Evolutionary conservation across 2,329 filamentous ascomycete species (phyloP), one percentile per base, ranked within the genome.

Genomic region (Scleromitrula shiraiana): DNA sequence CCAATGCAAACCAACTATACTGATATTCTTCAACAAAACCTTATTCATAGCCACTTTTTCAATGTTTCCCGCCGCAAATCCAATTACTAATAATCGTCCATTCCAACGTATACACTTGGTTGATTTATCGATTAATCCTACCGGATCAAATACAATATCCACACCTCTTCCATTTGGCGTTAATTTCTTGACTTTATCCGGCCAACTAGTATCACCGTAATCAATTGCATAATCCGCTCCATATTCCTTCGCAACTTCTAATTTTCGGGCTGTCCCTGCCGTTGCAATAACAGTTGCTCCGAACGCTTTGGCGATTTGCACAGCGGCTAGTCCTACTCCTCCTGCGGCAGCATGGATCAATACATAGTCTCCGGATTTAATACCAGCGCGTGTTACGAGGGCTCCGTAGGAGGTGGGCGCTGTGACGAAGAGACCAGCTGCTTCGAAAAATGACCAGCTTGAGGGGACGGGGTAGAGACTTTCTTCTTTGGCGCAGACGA

Each of bases 21-120:
- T 84, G 54, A 96, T 91, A 65, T 96, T 96, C 76, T 96, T 97
- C 57, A 97, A 70, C 53, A 96, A 68, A 22, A 96, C 88, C 66
- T 91, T 83, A 67, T 97, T 97, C 71, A 94, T 81, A 10, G 89
- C 85, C 35, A 97, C 80, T 70, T 93, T 94, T 68, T 97, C 91
- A 57, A 96, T 95, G 42, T 73, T 74, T 0, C 88, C 88, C 0
- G 82, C 86, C 0, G 90, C 89, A 63, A 96, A 97, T 0, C 91
- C 91, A 56, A 97, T 83, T 5, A 97, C 80, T 36, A 96, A 69
- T 47, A 97, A 75, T 10, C 90, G 77, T 1, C 87, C 91, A 65
- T 95, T 95, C 90, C 89, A 97, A 3, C 88, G 85, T 3, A 85
- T 87, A 69, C 91, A 96, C 68, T 95, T 95, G 57, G 90, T 86